These are phyloP conservation scores for Salix udensis DNA, from an alignment of 345 rosid genomes.

Conservation along the genomic window DNA sequence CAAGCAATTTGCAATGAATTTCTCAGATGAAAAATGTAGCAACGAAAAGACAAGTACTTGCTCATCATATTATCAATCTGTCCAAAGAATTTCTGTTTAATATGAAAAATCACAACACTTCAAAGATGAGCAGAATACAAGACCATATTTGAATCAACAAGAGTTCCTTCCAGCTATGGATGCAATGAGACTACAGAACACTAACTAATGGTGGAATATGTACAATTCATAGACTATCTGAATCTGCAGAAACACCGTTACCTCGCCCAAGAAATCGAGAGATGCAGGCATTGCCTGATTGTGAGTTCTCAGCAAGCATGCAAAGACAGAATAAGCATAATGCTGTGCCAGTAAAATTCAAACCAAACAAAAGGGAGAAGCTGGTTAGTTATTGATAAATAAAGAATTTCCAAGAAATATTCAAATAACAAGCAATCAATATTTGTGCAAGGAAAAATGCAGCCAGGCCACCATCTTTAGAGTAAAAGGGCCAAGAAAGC, in stretches of 20 bases:
- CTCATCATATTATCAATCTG: too few species aligned
- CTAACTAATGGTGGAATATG: not conserved
- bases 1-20: not conserved
- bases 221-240: constrained; percentile 19
- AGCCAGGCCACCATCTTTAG: not conserved
- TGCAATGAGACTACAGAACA: not conserved
- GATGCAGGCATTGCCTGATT: constrained; percentile 33
- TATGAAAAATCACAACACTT: not conserved
- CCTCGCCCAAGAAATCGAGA: constrained; percentile 40
- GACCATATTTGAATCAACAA: not conserved
- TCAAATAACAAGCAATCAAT: not conserved
- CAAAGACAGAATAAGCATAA: constrained; percentile 76
- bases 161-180: not conserved
- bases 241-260: constrained; percentile 33
- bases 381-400: not conserved
- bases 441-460: not conserved
- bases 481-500: not conserved
- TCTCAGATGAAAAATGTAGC: too few species aligned
- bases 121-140: not conserved
- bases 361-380: not conserved
- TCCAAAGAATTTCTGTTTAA: too few species aligned
- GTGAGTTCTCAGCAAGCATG: constrained; percentile 57
- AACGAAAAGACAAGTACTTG: too few species aligned
- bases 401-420: not conserved
- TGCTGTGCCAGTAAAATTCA: constrained; percentile 39